Evolutionary conservation across 176 grass and related monocot genomes (phyloP).

Genomic region (Miscanthus lutarioriparius): DNA sequence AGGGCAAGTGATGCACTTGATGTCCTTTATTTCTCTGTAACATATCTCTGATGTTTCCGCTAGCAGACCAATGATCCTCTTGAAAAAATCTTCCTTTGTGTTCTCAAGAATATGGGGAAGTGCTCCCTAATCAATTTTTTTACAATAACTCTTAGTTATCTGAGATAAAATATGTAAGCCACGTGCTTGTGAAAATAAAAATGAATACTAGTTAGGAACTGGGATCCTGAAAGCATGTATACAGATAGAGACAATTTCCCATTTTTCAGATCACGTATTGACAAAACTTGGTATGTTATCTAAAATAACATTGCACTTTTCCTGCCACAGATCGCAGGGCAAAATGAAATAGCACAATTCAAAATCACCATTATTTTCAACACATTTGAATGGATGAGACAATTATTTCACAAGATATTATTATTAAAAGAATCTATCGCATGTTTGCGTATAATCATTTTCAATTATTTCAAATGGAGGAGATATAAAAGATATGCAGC

Average conservation of each 20-base stretch:
- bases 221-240: background rate
- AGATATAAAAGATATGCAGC: background rate
- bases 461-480: background rate
- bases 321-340: background rate
- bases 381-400: background rate
- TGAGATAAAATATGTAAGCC: background rate
- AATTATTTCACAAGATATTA: background rate
- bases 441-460: background rate
- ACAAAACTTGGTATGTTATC: background rate
- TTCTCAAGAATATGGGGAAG: constrained; percentile 67
- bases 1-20: background rate
- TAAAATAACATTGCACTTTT: background rate
- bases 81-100: constrained; percentile 71
- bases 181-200: background rate
- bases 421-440: background rate
- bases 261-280: background rate
- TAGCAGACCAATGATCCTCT: constrained; percentile 36
- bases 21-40: background rate
- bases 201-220: background rate
- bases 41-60: background rate
- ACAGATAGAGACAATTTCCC: background rate
- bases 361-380: background rate
- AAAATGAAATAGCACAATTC: background rate
- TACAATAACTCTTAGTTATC: background rate
- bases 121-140: constrained; percentile 43